Percentiles rank a stretch among this genome's conserved stretches.
phyloP scores from a whole-genome alignment of 192 early-diverging fungal species.

The Anaeromyces robustus region DNA sequence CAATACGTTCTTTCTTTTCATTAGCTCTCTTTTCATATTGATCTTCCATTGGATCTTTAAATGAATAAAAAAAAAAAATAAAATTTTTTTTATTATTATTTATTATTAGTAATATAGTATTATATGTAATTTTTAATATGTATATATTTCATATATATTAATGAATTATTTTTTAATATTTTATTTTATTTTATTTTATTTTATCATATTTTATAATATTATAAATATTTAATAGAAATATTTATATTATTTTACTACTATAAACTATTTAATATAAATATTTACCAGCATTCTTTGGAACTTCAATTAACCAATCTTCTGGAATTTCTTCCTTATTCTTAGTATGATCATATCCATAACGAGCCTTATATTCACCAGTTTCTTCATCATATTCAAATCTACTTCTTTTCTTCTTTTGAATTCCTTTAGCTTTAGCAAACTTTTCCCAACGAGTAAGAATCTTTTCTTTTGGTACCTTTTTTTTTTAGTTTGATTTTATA shows the following conservation, averaged over 20 bases:
- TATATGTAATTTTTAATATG: too few species aligned
- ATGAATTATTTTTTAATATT: too few species aligned
- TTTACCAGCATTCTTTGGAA: constrained; percentile 48
- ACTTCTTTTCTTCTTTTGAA: constrained; percentile 70
- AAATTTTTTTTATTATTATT: too few species aligned
- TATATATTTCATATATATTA: too few species aligned
- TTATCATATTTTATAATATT: too few species aligned
- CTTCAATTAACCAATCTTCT: constrained; percentile 90
- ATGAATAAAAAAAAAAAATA: too few species aligned
- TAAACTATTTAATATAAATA: too few species aligned
- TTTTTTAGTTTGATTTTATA: too few species aligned
- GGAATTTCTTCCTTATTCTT: constrained; percentile 42
- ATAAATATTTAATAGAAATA: too few species aligned
- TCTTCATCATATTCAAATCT: constrained; percentile 74
- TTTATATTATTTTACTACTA: too few species aligned
- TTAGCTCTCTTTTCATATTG: constrained; percentile 58
- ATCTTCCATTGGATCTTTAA: constrained; percentile 70
- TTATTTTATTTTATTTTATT: too few species aligned
- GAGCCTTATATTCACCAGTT: constrained; percentile 64
- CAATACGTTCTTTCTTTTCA: constrained; percentile 77
- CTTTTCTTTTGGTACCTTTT: constrained; percentile 64
- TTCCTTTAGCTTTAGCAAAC: constrained; percentile 93
- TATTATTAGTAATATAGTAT: too few species aligned
- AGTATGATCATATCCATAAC: constrained; percentile 77
- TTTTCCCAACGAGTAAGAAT: constrained; percentile 93